Percentiles rank a stretch among this genome's conserved stretches.
phyloP scores from a whole-genome alignment of 345 rosid species.

The Cochlearia excelsa region DNA sequence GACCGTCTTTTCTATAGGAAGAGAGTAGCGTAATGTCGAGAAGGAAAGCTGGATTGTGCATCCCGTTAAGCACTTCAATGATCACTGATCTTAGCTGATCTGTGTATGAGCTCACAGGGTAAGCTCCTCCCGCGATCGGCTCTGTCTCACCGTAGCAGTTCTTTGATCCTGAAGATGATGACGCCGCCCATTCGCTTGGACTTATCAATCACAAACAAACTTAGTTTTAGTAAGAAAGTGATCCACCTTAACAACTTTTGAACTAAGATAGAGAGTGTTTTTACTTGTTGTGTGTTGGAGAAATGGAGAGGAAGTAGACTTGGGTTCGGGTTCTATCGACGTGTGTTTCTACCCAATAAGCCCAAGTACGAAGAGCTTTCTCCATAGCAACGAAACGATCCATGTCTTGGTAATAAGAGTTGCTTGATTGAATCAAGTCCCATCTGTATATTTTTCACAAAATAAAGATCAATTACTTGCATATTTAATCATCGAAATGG shows the following conservation, averaged over 20 bases:
- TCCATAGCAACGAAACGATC: conserved; percentile 80
- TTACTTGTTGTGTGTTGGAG: conserved; percentile 92
- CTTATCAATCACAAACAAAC: conserved; percentile 35
- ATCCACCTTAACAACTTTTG: not conserved
- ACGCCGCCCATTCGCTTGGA: conserved; percentile 72
- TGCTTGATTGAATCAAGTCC: conserved; percentile 85
- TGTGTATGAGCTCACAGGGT: conserved; percentile 61
- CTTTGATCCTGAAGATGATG: conserved; percentile 40
- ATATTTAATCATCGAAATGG: not conserved
- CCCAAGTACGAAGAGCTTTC: conserved; percentile 83
- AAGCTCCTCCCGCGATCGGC: conserved; percentile 49
- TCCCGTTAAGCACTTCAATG: conserved; percentile 55
- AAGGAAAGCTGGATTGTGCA: conserved; percentile 61
- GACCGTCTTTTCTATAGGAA: conserved; percentile 81
- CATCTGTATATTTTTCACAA: conserved; percentile 51
- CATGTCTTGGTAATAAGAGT: conserved; percentile 77
- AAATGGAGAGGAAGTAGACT: conserved; percentile 80
- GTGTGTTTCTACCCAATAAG: conserved; percentile 74
- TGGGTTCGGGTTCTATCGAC: conserved; percentile 54
- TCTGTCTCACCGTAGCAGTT: conserved; percentile 86
- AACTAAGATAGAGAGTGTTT: not conserved
- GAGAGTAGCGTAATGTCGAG: conserved; percentile 90
- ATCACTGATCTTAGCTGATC: conserved; percentile 68
- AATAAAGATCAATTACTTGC: not conserved
- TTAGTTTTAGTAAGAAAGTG: not conserved